Evolutionary conservation across 805 yeast genomes (phyloP).

Genomic region (Pichia ethanolica): DNA sequence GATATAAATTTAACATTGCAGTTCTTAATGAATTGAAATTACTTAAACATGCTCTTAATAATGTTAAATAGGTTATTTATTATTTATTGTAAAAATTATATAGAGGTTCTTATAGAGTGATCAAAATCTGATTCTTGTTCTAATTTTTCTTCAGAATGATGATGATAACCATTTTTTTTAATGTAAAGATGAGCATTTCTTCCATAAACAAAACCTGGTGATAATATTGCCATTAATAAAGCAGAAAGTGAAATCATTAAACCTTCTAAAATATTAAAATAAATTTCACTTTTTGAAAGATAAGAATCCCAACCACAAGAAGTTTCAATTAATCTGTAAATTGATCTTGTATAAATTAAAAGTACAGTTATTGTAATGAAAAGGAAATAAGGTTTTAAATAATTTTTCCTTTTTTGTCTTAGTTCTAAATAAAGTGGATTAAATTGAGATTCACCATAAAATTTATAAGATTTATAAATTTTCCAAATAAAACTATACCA

Average conservation of each 20-base stretch:
- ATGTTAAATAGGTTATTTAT: background rate
- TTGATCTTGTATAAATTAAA: conserved; percentile 53
- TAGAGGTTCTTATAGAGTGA: no score
- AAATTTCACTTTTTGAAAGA: conserved; percentile 50
- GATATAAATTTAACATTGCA: conserved; percentile 3
- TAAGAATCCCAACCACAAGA: conserved; percentile 63
- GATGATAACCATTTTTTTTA: background rate
- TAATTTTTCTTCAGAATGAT: no score
- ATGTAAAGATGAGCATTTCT: conserved; percentile 1
- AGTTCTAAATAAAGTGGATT: conserved; percentile 28
- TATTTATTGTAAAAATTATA: no score
- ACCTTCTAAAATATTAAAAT: conserved; percentile 51
- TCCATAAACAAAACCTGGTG: conserved; percentile 51
- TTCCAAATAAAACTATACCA: conserved; percentile 38
- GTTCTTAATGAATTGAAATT: conserved; percentile 13
- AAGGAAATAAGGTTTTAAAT: conserved; percentile 39
- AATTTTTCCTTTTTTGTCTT: conserved; percentile 21
- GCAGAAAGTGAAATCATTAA: conserved; percentile 46
- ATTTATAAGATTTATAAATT: conserved; percentile 21
- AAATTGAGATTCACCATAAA: conserved; percentile 25
- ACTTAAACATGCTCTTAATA: conserved; percentile 13
- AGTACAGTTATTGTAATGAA: conserved; percentile 39
- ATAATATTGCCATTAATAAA: conserved; percentile 40
- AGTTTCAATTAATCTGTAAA: conserved; percentile 65
- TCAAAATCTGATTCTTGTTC: no score